phyloP scores from a whole-genome alignment of 169 alveolate genomes.

The Eimeria necatrix region DNA sequence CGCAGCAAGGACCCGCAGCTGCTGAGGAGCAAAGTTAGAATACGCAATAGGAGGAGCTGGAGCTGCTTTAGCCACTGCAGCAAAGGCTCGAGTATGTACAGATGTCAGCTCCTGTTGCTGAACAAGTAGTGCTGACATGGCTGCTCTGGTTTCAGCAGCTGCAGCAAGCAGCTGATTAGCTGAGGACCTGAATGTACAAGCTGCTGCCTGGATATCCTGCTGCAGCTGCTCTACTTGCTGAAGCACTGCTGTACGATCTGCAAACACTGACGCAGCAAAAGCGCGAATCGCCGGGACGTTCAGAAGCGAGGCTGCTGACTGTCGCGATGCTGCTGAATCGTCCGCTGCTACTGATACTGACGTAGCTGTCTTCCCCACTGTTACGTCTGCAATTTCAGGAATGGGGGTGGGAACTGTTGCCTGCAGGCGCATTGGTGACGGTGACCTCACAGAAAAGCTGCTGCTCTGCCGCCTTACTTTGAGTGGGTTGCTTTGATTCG shows the following conservation, averaged over 20 bases:
- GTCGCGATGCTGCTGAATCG: not conserved
- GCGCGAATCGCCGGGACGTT: slow-evolving; percentile 50
- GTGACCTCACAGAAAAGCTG: not conserved
- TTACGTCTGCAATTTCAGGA: not conserved
- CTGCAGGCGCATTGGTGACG: not conserved
- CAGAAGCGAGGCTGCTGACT: slow-evolving; percentile 26
- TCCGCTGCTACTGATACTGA: not conserved
- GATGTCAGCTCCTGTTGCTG: slow-evolving; percentile 55
- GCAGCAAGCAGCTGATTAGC: slow-evolving; percentile 39
- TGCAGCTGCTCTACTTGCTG: slow-evolving; percentile 63
- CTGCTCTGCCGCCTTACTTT: no score
- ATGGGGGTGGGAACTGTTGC: not conserved
- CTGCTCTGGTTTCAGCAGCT: slow-evolving; percentile 25
- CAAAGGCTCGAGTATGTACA: slow-evolving; percentile 44
- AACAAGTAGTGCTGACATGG: slow-evolving; percentile 18
- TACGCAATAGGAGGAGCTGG: slow-evolving; percentile 62
- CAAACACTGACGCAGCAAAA: slow-evolving; percentile 40
- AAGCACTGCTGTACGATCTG: slow-evolving; percentile 58
- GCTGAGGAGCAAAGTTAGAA: slow-evolving; percentile 47
- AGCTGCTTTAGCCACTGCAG: slow-evolving; percentile 43
- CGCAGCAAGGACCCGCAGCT: slow-evolving; percentile 55
- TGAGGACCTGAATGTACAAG: not conserved
- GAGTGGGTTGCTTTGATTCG: no score
- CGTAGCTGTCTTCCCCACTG: not conserved
- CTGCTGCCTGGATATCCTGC: slow-evolving; percentile 48